phyloP scores from a whole-genome alignment of 2,329 filamentous ascomycete genomes.

The Colletotrichum higginsianum region DNA sequence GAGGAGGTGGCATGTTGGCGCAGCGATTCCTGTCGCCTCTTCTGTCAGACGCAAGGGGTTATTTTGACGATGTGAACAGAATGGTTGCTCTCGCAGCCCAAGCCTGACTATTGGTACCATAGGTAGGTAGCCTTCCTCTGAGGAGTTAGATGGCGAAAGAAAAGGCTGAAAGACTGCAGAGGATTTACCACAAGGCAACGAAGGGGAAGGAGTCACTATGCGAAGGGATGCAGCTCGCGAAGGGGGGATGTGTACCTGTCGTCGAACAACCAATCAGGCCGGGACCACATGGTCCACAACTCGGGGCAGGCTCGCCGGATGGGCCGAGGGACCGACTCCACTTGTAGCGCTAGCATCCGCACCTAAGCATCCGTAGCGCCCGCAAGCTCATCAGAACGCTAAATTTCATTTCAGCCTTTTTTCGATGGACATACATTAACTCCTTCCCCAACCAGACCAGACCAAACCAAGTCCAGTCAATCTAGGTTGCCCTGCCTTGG shows the following conservation, averaged over 20 bases:
- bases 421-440: constrained; percentile 1
- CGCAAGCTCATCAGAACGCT: constrained; percentile 3
- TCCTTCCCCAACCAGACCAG: background rate
- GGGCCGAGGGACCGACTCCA: background rate
- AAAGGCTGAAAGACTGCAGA: background rate
- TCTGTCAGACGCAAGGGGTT: background rate
- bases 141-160: too few species aligned
- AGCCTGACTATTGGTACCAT: background rate
- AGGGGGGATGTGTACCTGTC: too few species aligned
- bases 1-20: constrained; percentile 39
- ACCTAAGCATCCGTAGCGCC: background rate
- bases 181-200: background rate
- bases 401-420: constrained; percentile 1
- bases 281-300: background rate
- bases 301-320: constrained; percentile 8
- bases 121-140: background rate
- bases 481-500: background rate
- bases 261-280: background rate
- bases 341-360: background rate
- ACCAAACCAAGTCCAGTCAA: background rate
- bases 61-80: background rate
- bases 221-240: too few species aligned
- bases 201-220: too few species aligned
- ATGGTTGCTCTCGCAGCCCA: background rate
- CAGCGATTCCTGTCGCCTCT: constrained; percentile 31